These are phyloP conservation scores for Russula ochroleuca DNA, from an alignment of 768 basidiomycete genomes.

Conservation along the genomic window DNA sequence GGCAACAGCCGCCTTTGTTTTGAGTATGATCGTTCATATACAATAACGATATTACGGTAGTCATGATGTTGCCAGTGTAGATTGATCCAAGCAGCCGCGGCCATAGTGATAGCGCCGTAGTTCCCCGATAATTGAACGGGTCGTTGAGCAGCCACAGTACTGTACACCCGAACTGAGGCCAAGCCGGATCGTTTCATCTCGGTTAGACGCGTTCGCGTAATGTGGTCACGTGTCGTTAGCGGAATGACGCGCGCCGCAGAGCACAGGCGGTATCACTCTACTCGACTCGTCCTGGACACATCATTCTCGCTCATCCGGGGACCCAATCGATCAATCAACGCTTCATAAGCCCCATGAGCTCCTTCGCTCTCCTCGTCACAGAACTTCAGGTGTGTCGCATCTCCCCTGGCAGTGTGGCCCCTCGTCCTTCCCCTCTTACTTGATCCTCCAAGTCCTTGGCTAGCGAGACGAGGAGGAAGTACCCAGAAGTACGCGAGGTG, in stretches of 20 bases:
- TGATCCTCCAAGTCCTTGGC: conserved; percentile 60
- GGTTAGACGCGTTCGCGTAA: too few species aligned
- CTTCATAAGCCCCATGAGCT: conserved; percentile 47
- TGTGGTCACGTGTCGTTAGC: background rate
- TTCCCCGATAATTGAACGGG: too few species aligned
- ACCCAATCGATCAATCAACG: background rate
- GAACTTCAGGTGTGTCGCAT: conserved; percentile 56
- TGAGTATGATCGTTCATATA: too few species aligned
- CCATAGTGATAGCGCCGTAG: too few species aligned
- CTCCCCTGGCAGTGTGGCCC: conserved; percentile 2
- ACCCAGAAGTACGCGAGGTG: conserved; percentile 94
- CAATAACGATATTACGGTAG: too few species aligned
- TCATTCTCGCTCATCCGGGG: background rate
- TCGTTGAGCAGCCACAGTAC: too few species aligned
- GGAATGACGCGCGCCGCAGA: background rate
- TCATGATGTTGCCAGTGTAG: too few species aligned
- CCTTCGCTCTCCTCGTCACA: conserved; percentile 64
- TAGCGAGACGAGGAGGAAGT: conserved; percentile 82
- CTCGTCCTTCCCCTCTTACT: conserved; percentile 9
- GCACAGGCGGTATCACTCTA: too few species aligned
- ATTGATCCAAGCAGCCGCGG: too few species aligned
- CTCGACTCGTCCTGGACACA: background rate
- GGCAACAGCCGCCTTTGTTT: too few species aligned
- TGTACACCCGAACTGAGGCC: too few species aligned
- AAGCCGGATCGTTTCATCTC: too few species aligned